Evolutionary conservation across 768 basidiomycete species (phyloP), one percentile per base, ranked within the genome.

Genomic region (Kwoniella bestiolae): DNA sequence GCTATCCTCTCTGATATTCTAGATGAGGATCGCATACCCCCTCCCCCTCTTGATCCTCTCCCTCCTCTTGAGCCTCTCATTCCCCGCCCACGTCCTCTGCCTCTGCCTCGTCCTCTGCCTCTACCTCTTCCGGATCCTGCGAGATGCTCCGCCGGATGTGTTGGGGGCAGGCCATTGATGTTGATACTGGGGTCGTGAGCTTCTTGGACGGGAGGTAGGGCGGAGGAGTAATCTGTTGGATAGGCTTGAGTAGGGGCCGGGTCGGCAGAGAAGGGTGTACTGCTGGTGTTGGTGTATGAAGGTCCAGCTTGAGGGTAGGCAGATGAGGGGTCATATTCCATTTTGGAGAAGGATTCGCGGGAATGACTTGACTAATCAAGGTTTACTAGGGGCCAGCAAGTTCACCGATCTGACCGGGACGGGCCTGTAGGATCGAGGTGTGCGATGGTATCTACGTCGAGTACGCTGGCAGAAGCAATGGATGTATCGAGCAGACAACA

Each of bases 91-190:
- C 68, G 9, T 0, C 70, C 69, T 51, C 66, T 18, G 6, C 62
- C 63, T 25, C 60, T 45, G n/a, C 71, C 71, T 5, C 67, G 50
- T 3, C 70, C 70, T 47, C 73, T 46, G 1, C 73, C 73, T 26
- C 73, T 53, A 23, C 72, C 53, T 12, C n/a, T n/a, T n/a, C n/a
- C n/a, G n/a, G 66, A 65, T 38, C 70, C 66, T 41, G 18, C 8
- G 18, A 18, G 18, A 41, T 8, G 38, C 38, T 8, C 8, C 38
- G 38, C 8, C 38, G 8, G 38, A 41, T 41, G 18, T 41, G 18
- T 41, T 18, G 8, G 8, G 18, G 8, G 8, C 8, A 8, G 8
- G 8, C 38, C 38, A 41, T 41, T 8, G 8, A 41, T 18, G 18
- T 41, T 41, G 38, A 18, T 41, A 41, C n/a, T n/a, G 1, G 25